Evolutionary conservation across 228 moss, liverwort and hornwort species (phyloP).

Genomic region (Sphagnum magellanicum): DNA sequence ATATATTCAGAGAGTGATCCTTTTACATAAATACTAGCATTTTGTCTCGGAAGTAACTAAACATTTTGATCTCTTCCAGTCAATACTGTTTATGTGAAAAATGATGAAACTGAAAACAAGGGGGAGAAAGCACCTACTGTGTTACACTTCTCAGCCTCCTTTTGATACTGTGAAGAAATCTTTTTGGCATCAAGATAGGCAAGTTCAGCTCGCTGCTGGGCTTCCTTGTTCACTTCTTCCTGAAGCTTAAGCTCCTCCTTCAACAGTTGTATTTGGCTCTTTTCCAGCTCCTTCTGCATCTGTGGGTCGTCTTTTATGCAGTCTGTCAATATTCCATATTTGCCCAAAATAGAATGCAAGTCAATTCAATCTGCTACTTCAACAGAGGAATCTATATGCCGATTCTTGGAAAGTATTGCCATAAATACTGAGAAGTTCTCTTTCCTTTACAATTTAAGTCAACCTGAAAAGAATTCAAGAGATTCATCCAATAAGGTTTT

Average conservation of each 20-base stretch:
- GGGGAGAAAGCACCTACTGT: constrained; percentile 14
- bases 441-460: too few species aligned
- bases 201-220: constrained; percentile 43
- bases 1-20: too few species aligned
- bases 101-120: neutral
- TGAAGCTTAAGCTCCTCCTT: constrained; percentile 64
- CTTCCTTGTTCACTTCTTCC: constrained; percentile 49
- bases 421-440: too few species aligned
- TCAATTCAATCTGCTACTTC: neutral
- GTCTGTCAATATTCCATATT: constrained; percentile 20
- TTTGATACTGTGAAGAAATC: constrained; percentile 48
- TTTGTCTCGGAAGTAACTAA: too few species aligned
- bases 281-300: constrained; percentile 57
- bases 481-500: too few species aligned
- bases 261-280: constrained; percentile 50
- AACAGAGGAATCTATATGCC: neutral
- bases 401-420: neutral
- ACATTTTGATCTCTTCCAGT: too few species aligned
- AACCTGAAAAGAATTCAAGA: too few species aligned
- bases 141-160: constrained; percentile 60
- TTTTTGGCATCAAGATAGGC: constrained; percentile 72
- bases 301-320: constrained; percentile 54
- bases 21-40: too few species aligned
- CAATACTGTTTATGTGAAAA: too few species aligned
- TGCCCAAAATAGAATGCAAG: neutral